These are phyloP conservation scores for Blastocladiella britannica DNA, from an alignment of 192 early-diverging fungal species.

Conservation along the genomic window DNA sequence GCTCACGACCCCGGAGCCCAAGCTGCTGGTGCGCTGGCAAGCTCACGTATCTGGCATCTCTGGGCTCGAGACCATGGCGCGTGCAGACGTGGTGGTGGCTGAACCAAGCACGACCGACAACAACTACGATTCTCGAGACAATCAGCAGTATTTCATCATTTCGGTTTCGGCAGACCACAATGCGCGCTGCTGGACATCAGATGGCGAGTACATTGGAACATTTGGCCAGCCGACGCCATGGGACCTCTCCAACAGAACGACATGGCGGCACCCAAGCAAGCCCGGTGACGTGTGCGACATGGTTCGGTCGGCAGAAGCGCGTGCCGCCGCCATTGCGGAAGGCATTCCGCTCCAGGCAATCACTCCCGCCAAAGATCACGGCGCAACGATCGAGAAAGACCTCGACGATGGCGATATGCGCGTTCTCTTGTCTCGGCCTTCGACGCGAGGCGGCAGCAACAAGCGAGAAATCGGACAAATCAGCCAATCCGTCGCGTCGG, in stretches of 20 bases:
- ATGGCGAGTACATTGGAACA: not conserved
- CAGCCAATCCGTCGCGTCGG: not conserved
- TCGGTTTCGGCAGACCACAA: not conserved
- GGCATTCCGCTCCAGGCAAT: not conserved
- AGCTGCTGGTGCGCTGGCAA: not conserved
- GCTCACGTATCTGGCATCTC: no score
- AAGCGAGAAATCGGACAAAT: not conserved
- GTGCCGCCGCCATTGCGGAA: not conserved
- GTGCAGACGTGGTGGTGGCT: no score
- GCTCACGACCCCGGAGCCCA: not conserved
- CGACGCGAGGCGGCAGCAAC: not conserved
- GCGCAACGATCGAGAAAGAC: no score
- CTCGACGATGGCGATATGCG: not conserved
- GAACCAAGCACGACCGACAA: no score
- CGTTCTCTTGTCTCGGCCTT: not conserved
- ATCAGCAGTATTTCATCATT: not conserved
- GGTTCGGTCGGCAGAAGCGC: not conserved
- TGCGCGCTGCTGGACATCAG: not conserved
- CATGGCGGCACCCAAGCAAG: not conserved
- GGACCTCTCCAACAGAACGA: not conserved
- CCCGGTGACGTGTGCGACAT: not conserved
- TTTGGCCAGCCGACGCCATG: not conserved
- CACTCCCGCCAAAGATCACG: not conserved
- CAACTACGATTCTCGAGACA: no score
- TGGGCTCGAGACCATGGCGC: no score